phyloP scores from a whole-genome alignment of 2,329 filamentous ascomycete genomes.

The Venturiaceae sp. region DNA sequence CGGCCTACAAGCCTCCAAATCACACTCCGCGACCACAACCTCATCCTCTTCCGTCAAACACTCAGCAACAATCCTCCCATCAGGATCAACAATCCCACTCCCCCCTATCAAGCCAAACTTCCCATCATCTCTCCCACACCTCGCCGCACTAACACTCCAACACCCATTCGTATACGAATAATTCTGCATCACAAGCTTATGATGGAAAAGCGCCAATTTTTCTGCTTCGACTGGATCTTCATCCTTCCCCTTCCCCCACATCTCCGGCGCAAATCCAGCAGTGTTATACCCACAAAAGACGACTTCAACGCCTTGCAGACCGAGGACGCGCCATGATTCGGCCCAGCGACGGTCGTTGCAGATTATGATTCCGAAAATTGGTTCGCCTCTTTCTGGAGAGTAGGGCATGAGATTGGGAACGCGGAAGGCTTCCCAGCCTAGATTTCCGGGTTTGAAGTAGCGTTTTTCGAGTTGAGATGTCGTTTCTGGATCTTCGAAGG shows the following conservation, averaged over 20 bases:
- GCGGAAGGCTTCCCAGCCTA: constrained; percentile 43
- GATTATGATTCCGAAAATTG: constrained; percentile 44
- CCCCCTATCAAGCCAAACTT: constrained; percentile 36
- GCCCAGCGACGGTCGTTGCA: constrained; percentile 46
- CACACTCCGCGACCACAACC: constrained; percentile 38
- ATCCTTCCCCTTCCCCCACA: constrained; percentile 27
- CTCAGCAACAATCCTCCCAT: constrained; percentile 39
- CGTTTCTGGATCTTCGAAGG: constrained; percentile 33
- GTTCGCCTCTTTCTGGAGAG: constrained; percentile 32
- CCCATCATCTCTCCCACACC: constrained; percentile 40
- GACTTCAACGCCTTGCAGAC: constrained; percentile 39
- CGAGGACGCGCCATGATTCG: constrained; percentile 41
- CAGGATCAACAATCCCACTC: constrained; percentile 35
- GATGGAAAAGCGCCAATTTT: constrained; percentile 37
- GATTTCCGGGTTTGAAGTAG: constrained; percentile 42
- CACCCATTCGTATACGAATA: constrained; percentile 42
- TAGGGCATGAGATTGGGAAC: constrained; percentile 30
- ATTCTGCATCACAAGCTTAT: constrained; percentile 40
- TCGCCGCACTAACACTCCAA: constrained; percentile 38
- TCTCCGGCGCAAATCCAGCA: constrained; percentile 35
- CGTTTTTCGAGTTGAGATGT: constrained; percentile 46
- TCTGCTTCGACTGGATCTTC: constrained; percentile 34
- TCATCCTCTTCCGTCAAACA: constrained; percentile 37
- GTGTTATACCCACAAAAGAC: constrained; percentile 43
- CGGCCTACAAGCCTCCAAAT: constrained; percentile 33